Conservation (phyloP, 148 eudicot genomes). For the Polygonum aviculare region DNA sequence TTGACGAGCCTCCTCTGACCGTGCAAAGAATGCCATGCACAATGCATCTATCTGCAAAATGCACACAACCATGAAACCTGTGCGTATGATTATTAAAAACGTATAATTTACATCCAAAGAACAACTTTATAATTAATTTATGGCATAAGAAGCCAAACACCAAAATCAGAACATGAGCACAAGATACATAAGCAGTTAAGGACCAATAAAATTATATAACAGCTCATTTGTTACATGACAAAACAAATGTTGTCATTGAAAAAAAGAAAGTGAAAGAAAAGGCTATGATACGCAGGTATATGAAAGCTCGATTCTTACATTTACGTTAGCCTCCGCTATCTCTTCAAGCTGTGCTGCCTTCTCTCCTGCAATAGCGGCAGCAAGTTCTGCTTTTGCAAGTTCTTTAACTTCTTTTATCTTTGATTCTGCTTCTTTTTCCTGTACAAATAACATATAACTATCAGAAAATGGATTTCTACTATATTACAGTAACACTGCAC, state of each 20-base stretch:
- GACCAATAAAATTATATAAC: neutral
- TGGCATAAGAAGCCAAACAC: neutral
- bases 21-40: constrained; percentile 97
- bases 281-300: neutral
- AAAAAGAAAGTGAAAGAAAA: neutral
- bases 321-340: constrained; percentile 85
- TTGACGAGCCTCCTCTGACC: constrained; percentile 96
- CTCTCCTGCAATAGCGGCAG: constrained; percentile 81
- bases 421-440: constrained; percentile 64
- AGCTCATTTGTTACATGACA: neutral
- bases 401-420: constrained; percentile 58
- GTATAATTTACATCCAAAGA: neutral
- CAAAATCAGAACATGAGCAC: neutral
- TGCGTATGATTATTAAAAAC: neutral
- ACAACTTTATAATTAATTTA: neutral
- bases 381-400: constrained; percentile 75
- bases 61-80: constrained; percentile 1
- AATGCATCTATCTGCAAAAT: constrained; percentile 81
- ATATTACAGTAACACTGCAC: constrained; percentile 5
- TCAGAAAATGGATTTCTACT: constrained; percentile 13
- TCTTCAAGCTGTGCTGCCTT: constrained; percentile 87
- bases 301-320: constrained; percentile 39
- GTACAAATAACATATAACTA: constrained; percentile 13
- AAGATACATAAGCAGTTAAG: neutral
- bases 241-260: neutral